phyloP scores from a whole-genome alignment of 148 eudicot genomes.

The Chenopodium berlandieri region DNA sequence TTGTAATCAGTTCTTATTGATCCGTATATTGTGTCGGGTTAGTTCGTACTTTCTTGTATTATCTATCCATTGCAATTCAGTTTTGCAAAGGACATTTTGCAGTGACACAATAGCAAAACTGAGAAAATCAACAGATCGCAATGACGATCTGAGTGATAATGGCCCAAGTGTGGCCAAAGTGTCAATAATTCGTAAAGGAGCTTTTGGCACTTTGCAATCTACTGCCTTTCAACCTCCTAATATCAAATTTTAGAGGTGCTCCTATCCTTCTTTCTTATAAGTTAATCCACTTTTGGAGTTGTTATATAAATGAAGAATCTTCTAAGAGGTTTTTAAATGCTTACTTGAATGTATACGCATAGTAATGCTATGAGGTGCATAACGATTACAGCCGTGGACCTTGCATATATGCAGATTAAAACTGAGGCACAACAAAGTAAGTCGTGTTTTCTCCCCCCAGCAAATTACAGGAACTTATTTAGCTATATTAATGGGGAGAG shows the following conservation, averaged over 20 bases:
- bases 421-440: background rate
- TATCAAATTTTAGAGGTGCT: no score
- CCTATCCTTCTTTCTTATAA: no score
- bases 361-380: background rate
- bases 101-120: background rate
- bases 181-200: no score
- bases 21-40: background rate
- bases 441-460: background rate
- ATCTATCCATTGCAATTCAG: background rate
- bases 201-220: no score
- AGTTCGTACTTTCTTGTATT: background rate
- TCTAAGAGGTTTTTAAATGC: background rate
- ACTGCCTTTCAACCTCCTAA: no score
- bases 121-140: no score
- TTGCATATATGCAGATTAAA: conserved; percentile 1
- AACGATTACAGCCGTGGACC: background rate
- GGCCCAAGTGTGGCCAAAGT: no score
- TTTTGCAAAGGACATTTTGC: background rate
- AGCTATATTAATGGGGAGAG: background rate
- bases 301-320: no score
- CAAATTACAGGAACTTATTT: conserved; percentile 22
- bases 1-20: background rate
- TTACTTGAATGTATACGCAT: background rate
- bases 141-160: no score
- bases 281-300: no score